Conservation (phyloP, 2,329 filamentous ascomycete genomes). For the Fusarium sp. region DNA sequence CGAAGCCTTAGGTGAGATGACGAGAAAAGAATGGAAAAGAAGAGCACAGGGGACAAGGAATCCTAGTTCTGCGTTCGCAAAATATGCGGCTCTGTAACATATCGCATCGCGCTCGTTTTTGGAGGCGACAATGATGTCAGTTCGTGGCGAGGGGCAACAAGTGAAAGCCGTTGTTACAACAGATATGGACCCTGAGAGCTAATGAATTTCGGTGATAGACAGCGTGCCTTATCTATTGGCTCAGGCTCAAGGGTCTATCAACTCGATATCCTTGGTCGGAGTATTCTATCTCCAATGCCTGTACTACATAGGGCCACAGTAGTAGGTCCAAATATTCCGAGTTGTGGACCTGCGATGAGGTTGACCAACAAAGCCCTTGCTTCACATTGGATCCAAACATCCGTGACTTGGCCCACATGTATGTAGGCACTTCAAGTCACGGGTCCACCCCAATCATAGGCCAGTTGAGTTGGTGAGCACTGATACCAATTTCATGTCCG, state of each 20-base stretch:
- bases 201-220: conserved; percentile 2
- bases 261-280: background rate
- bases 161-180: background rate
- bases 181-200: conserved; percentile 8
- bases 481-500: background rate
- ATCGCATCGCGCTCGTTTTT: background rate
- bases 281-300: background rate
- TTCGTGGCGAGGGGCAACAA: conserved; percentile 18
- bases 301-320: background rate
- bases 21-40: background rate
- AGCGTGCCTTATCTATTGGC: conserved; percentile 26
- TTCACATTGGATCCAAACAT: background rate
- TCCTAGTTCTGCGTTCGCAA: background rate
- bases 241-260: background rate
- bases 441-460: conserved; percentile 22
- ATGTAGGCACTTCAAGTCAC: conserved; percentile 12
- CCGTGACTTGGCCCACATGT: conserved; percentile 26
- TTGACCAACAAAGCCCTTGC: conserved; percentile 17
- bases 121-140: conserved; percentile 35
- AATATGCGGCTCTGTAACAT: background rate
- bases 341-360: conserved; percentile 23
- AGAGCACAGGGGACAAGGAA: background rate
- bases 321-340: background rate
- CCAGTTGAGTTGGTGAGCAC: background rate
- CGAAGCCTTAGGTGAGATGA: background rate